Evolutionary conservation across 805 yeast genomes (phyloP), one percentile per base, ranked within the genome.

Genomic region (Zygotorulaspora chibaensis): DNA sequence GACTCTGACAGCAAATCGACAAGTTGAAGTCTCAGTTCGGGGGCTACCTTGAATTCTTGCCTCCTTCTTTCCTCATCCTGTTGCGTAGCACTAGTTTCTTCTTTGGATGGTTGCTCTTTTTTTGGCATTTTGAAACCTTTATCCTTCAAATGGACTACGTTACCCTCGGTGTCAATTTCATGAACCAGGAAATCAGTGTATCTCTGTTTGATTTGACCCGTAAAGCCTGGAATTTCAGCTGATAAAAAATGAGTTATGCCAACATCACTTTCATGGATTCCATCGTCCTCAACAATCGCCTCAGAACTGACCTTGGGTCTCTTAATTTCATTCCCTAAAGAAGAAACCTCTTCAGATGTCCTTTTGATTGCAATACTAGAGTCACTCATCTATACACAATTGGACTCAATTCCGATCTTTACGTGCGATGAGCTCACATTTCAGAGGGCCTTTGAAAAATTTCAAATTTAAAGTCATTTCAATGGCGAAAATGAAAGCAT

Each of bases 111-210:
- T 70, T 78, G 52, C 65, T 61, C 56, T 72, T 73, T 56, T 73
- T 70, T 56, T 71, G 80, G 64, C 73, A 74, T 66, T 67, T 74
- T 71, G 36, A 84, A 69, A 3, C 97, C 96, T 43, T 80, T 77
- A 58, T 90, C 96, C 8, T 68, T 62, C 50, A 93, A 71, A 62
- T 83, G 90, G 10, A 90, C 76, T 1, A 89, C 96, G 1, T 77
- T 67, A 1, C 87, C 95, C 17, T 77, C 68, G 26, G 67, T 55
- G 49, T 74, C 84, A 46, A 93, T 84, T 65, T 93, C 99, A 65
- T 89, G 87, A 37, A 93, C 99, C 61, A 87, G 75, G 63, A 93
- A 93, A 63, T 93, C 99, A 10, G 96, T 83, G 66, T 89, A 90
- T 50, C 96, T 73, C 60, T 87, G 95, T 65, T 93, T 93, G 56